Conservation (phyloP, 257 asterid genomes). For the Vinca minor region DNA sequence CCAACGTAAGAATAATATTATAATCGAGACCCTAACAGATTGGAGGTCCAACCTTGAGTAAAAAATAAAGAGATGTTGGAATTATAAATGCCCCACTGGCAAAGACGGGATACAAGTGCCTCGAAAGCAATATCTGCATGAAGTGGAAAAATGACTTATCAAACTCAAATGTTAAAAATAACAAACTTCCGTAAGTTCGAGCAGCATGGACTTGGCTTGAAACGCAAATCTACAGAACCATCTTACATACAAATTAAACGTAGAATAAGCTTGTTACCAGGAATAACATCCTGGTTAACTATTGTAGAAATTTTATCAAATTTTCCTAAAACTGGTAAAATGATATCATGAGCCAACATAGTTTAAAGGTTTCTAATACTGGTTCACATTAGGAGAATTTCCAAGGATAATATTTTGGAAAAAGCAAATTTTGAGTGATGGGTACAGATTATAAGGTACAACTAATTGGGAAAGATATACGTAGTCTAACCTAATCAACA, state of each 20-base stretch:
- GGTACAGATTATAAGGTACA: not conserved
- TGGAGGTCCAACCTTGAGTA: conserved; percentile 57
- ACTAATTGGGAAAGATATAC: not conserved
- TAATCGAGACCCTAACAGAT: not conserved
- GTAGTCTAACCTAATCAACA: not conserved
- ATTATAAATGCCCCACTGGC: conserved; percentile 77
- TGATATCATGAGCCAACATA: not conserved
- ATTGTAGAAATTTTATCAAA: not conserved
- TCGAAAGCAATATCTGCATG: conserved; percentile 73
- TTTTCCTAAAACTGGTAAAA: not conserved
- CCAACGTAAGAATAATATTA: not conserved
- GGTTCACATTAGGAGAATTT: not conserved
- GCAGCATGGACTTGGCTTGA: not conserved
- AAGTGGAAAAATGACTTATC: conserved; percentile 7
- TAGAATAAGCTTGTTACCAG: not conserved
- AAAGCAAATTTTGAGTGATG: not conserved
- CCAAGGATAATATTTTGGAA: not conserved
- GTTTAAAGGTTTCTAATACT: not conserved
- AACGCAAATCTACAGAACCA: not conserved
- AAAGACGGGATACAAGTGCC: conserved; percentile 48
- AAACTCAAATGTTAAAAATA: conserved; percentile 6
- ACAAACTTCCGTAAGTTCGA: not conserved
- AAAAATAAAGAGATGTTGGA: conserved; percentile 75
- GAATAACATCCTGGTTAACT: not conserved
- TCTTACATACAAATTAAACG: no score